Percentiles rank a stretch among this genome's conserved stretches.
phyloP scores from a whole-genome alignment of 495 filamentous ascomycete genomes.

The Trichoderma gamsii region DNA sequence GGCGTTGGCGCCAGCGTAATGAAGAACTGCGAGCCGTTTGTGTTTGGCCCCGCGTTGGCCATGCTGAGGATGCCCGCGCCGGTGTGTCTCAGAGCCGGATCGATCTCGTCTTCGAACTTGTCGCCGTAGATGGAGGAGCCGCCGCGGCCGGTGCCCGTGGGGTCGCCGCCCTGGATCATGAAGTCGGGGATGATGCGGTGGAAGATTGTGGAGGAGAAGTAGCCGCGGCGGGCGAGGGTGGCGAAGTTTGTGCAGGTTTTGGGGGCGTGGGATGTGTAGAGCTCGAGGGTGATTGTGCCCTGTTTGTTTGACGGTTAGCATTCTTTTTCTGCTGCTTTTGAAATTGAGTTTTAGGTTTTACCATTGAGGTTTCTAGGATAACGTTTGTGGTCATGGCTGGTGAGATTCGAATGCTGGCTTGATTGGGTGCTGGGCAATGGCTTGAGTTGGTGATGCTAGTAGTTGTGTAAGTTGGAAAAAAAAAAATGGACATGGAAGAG shows the following conservation, averaged over 20 bases:
- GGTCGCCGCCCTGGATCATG: conserved; percentile 96
- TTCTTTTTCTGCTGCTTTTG: background rate
- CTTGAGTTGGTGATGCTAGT: background rate
- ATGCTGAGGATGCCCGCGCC: conserved; percentile 91
- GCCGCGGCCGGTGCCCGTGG: conserved; percentile 90
- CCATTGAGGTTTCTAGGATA: conserved; percentile 76
- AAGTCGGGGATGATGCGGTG: conserved; percentile 95
- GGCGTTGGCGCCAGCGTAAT: conserved; percentile 92
- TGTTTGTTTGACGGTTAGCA: conserved; percentile 19
- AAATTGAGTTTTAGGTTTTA: conserved; percentile 27
- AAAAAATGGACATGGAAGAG: background rate
- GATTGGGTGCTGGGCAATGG: no score
- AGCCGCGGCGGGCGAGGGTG: conserved; percentile 69
- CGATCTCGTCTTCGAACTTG: conserved; percentile 91
- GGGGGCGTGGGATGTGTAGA: conserved; percentile 55
- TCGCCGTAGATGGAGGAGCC: conserved; percentile 88
- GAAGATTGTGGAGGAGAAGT: conserved; percentile 81
- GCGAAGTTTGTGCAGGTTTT: conserved; percentile 85
- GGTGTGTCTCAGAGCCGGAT: conserved; percentile 72
- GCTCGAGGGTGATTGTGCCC: conserved; percentile 82
- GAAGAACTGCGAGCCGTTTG: conserved; percentile 86
- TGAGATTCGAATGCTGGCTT: background rate
- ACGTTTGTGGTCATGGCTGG: conserved; percentile 66
- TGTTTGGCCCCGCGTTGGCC: conserved; percentile 92
- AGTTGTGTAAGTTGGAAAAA: background rate